Percentiles rank a stretch among this genome's conserved stretches.
These are phyloP conservation scores for Stachybotrys elegans DNA, from an alignment of 2,329 filamentous ascomycete genomes.

Conservation along the genomic window DNA sequence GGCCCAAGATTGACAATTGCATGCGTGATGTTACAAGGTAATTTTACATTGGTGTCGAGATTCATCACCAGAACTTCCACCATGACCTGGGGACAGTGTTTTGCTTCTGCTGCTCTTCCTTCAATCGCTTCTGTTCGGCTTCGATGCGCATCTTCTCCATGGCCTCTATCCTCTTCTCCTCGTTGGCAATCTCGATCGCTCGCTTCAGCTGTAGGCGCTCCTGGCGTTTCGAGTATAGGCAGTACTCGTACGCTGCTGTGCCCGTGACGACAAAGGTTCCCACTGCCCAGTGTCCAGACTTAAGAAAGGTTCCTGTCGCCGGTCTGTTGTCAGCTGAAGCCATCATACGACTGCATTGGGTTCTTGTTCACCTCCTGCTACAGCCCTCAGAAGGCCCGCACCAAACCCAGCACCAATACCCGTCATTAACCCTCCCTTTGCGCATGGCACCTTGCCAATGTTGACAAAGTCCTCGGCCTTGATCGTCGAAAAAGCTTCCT, in stretches of 20 bases:
- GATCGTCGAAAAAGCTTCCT: conserved; percentile 62
- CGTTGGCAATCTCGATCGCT: conserved; percentile 61
- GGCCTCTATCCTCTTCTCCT: conserved; percentile 47
- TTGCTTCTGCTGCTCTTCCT: conserved; percentile 23
- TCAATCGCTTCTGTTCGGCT: conserved; percentile 37
- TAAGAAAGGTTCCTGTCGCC: too few relatives aligned
- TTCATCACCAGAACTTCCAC: conserved; percentile 53
- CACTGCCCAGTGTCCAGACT: conserved; percentile 84
- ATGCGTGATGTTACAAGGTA: too few relatives aligned
- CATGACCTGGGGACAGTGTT: conserved; percentile 37
- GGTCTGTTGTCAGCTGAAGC: too few relatives aligned
- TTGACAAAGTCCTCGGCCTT: conserved; percentile 64
- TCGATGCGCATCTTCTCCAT: too few relatives aligned
- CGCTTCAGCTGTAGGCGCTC: conserved; percentile 82
- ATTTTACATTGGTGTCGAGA: too few relatives aligned
- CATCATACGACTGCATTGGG: too few relatives aligned
- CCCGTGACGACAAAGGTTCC: conserved; percentile 67
- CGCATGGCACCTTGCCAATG: conserved; percentile 76
- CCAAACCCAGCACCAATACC: conserved; percentile 78
- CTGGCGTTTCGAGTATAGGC: conserved; percentile 65
- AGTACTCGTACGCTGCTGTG: conserved; percentile 77
- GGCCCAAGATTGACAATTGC: too few relatives aligned
- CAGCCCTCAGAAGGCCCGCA: conserved; percentile 66
- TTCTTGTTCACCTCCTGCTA: too few relatives aligned
- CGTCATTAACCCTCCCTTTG: conserved; percentile 73